phyloP scores from a whole-genome alignment of 805 yeast genomes.

The Maudiozyma turicensis region DNA sequence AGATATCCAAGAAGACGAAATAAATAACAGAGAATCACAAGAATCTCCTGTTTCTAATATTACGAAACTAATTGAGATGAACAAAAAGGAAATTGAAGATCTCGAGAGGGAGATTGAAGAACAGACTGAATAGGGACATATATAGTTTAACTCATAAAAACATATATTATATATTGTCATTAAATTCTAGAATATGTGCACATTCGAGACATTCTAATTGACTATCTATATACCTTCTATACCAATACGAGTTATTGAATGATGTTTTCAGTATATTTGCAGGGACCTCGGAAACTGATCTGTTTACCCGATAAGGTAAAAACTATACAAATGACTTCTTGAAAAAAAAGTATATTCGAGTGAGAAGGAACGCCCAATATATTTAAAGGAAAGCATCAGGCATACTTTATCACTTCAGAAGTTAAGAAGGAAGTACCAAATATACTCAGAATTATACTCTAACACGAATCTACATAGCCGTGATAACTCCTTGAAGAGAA shows the following conservation, averaged over 20 bases:
- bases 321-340: neutral
- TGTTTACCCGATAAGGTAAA: neutral
- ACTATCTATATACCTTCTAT: no score
- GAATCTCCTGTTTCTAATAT: constrained; percentile 14
- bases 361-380: neutral
- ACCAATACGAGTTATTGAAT: no score
- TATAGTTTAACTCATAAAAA: neutral
- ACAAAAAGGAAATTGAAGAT: constrained; percentile 36
- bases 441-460: no score
- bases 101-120: constrained; percentile 32
- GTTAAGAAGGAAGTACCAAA: no score
- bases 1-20: constrained; percentile 19
- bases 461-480: no score
- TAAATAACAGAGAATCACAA: constrained; percentile 15
- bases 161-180: no score
- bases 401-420: no score
- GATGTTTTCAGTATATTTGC: neutral
- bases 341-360: neutral
- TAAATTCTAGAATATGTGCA: no score
- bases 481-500: no score
- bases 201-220: no score
- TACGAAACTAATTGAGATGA: constrained; percentile 35
- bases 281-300: neutral
- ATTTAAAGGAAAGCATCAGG: neutral
- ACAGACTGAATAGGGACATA: no score